These are phyloP conservation scores for Rutstroemia sp. DNA, from an alignment of 2,329 filamentous ascomycete species.

Conservation along the genomic window DNA sequence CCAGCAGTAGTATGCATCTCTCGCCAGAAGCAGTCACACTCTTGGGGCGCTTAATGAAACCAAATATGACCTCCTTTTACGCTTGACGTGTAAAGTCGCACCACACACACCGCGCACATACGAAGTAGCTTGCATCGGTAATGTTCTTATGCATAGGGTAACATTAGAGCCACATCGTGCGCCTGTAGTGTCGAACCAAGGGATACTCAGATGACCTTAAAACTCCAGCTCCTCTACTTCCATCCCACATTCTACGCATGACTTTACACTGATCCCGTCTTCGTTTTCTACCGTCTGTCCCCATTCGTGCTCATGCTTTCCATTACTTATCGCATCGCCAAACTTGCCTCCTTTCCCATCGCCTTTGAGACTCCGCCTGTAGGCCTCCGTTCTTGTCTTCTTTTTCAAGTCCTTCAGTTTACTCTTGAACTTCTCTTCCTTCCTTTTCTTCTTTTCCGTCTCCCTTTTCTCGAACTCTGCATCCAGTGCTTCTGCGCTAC, in stretches of 20 bases:
- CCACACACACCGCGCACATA: too few species aligned
- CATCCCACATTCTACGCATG: slow-evolving; percentile 67
- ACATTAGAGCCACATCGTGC: too few species aligned
- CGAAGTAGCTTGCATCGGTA: too few species aligned
- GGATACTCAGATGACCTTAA: slow-evolving; percentile 9
- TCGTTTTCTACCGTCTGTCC: slow-evolving; percentile 60
- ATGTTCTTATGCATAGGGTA: too few species aligned
- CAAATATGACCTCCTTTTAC: too few species aligned
- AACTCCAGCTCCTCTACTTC: slow-evolving; percentile 62
- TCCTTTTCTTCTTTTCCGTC: slow-evolving; percentile 71
- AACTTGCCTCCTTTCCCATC: slow-evolving; percentile 49
- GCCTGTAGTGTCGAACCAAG: too few species aligned
- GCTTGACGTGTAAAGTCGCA: too few species aligned
- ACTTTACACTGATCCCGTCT: slow-evolving; percentile 73
- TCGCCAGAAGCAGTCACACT: too few species aligned
- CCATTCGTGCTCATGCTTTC: slow-evolving; percentile 87
- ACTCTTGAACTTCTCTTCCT: slow-evolving; percentile 85
- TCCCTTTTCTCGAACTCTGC: slow-evolving; percentile 79
- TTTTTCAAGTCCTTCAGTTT: slow-evolving; percentile 89
- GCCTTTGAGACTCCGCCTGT: slow-evolving; percentile 59
- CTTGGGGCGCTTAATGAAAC: too few species aligned
- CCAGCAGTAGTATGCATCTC: too few species aligned
- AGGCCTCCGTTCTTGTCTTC: slow-evolving; percentile 85
- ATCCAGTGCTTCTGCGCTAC: slow-evolving; percentile 75
- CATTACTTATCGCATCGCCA: slow-evolving; percentile 65